A percentile compares a stretch with the other conserved stretches of the same genome.
Conservation (phyloP, 352 stramenopile genomes). For the Sclerospora graminicola region DNA sequence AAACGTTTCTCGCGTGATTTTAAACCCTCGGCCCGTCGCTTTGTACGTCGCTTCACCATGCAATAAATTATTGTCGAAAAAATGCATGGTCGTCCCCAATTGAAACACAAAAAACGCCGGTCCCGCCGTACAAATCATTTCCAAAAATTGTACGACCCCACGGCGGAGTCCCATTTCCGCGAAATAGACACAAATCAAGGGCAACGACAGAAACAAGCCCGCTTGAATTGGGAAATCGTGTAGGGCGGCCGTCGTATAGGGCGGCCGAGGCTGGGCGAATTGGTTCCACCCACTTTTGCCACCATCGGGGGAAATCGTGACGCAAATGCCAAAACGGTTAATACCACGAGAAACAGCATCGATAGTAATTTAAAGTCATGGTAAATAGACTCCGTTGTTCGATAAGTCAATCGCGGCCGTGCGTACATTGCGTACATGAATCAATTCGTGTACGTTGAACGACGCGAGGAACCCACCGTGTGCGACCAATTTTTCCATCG, state of each 20-base stretch:
- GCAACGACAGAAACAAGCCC: constrained; percentile 68
- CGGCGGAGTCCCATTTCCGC: constrained; percentile 61
- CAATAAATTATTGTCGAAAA: constrained; percentile 78
- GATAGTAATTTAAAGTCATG: constrained; percentile 68
- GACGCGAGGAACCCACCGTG: no score
- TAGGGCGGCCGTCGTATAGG: constrained; percentile 40
- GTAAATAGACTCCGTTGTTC: constrained; percentile 65
- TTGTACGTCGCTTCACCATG: constrained; percentile 76
- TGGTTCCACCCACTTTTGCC: constrained; percentile 44
- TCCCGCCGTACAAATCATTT: constrained; percentile 69
- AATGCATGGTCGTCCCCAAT: constrained; percentile 78
- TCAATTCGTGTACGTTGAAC: no score
- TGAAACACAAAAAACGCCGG: constrained; percentile 77
- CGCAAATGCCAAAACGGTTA: constrained; percentile 45
- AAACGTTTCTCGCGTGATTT: constrained; percentile 76
- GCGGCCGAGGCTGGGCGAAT: constrained; percentile 40
- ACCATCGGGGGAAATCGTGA: constrained; percentile 46
- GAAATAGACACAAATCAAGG: constrained; percentile 72
- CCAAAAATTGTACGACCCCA: constrained; percentile 59
- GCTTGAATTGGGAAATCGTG: constrained; percentile 80
- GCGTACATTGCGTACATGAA: no score
- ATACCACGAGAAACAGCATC: constrained; percentile 58
- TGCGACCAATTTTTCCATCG: no score
- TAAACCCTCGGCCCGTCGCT: constrained; percentile 72
- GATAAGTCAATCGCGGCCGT: no score